Base-by-base conservation (phyloP, 2,329 filamentous ascomycete species). In the Phyllosticta citrichinensis region DNA sequence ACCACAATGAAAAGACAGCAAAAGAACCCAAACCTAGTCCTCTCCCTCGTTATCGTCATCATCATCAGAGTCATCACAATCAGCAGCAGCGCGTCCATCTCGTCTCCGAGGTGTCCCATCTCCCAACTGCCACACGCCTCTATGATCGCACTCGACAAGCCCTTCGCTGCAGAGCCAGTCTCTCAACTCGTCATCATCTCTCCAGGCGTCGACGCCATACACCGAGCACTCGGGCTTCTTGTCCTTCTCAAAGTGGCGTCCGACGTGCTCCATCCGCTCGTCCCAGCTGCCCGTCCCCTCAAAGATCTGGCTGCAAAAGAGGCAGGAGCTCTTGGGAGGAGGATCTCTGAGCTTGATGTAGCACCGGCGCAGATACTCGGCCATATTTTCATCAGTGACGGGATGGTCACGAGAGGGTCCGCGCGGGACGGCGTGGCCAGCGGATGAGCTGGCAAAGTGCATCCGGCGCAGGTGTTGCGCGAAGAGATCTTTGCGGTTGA, bases 401-500 rank as follows among this genome's bases (percentile, higher is more conserved):
- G 66, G 65, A 12, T 30, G 14, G 17, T 55, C 52, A 19, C 40
- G 27, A 12, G 47, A 22, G 1, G 25, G 51, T 64, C 67, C 17
- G 60, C 30, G 51, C 4, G 33, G 67, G 76, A 81, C 65, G 65
- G 61, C 73, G 66, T 63, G 76, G 71, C 51, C 66, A 67, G 63
- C 68, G 65, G 55, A 66, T 63, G 60, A 58, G 12, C 79, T 72
- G 0, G 83, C 81, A 0, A 82, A 79, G 70, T 97, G 92, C 89
- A 95, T 95, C 55, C 93, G 87, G 5, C 89, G 83, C 2, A 93
- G 80, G 69, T 97, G 93, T 68, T 96, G 91, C 0, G 87, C 90
- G 76, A 92, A 96, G 10, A 97, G 83, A 68, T 97, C 92, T 71
- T 95, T 96, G 68, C 92, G 87, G 74, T 95, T 95, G 78, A 96